Evolutionary conservation across 1,139 yeast species (phyloP), one percentile per base, ranked within the genome.

Genomic region (Diutina neorugosa): DNA sequence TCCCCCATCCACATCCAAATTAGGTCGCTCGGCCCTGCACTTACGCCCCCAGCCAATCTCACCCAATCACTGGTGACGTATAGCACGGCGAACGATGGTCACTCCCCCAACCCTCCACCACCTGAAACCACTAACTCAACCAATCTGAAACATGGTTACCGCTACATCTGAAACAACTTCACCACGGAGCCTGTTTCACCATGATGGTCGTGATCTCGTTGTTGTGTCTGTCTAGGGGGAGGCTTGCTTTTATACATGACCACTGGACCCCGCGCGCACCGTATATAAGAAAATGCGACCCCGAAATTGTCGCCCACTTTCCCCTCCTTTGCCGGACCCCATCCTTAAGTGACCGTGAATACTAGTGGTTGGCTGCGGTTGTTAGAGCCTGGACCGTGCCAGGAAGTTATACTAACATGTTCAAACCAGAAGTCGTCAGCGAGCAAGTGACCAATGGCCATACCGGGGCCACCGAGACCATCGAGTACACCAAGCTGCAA

Each of bases 401-500:
- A 23, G 25, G 25, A 23, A 23, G 25, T n/a, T 16, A 8, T 70
- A 71, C 76, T 71, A 71, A 69, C 67, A 74, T 74, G 78, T 71
- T 76, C 52, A 70, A 72, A 70, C 69, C 73, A 65, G 86, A 83
- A 62, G 73, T 82, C 55, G 76, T 84, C 52, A 77, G 82, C 52
- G 91, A 86, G 65, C 81, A 78, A 57, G 95, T 84, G 57, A 82
- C 79, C 62, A 86, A 84, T 62, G 93, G 94, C 53, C 83, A 78
- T 62, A 80, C 86, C 19, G 91, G 87, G 55, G 84, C 81, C 59
- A 63, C 74, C 44, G 76, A 76, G 55, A 78, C 78, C 54, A 74
- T 87, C 55, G 79, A 78, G 57, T 86, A 85, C 69, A 80, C 88
- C 37, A 88, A 84, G 63, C 79, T 82, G 55, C 82, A 87, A 62